Evolutionary conservation across 345 rosid species (phyloP), one percentile per base, ranked within the genome.

Genomic region (Arabidopsis arenosa): DNA sequence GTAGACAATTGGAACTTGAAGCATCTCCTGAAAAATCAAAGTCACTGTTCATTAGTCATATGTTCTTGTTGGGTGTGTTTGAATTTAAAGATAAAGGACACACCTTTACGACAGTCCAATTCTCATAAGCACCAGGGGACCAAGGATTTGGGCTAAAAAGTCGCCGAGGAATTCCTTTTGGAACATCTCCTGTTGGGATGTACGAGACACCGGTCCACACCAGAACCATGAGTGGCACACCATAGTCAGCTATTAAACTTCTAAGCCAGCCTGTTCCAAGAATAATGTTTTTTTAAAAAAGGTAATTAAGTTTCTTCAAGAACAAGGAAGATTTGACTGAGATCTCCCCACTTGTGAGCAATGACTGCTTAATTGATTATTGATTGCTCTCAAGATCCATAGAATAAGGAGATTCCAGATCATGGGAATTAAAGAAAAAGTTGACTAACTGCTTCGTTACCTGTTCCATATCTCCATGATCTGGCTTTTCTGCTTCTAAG

Each of bases 121-220:
- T 92, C 59, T 78, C 84, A 36, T 88, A 90, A 65, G 97, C 97
- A 55, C 99, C 97, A 14, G 90, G 86, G 5, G 97, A 95, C 99
- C 98, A 94, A 53, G 97, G 99, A 73, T 90, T 86, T 47, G 98
- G 97, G 79, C 97, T 94, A 81, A 86, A 85, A 58, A 94, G 97
- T 36, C 98, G 92, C 58, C 97, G 83, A 5, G 99, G 97, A 65
- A 95, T 90, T 71, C 99, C 97, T 73, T 85, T 79, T 5, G 99
- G 99, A 72, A 95, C 93, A 80, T 68, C 80, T 48, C 80, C 84
- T 13, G 86, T 66, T 53, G 97, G 97, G 53, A 90, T 87, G 85
- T 92, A 95, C 41, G 99, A 92, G 77, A 84, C 75, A 55, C 85
- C 97, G 7, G 97, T 92, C 99, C 97, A 95, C 23, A 88, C 88